Base-by-base conservation (phyloP, 2,329 filamentous ascomycete genomes). In the Sordariomycetes sp. region DNA sequence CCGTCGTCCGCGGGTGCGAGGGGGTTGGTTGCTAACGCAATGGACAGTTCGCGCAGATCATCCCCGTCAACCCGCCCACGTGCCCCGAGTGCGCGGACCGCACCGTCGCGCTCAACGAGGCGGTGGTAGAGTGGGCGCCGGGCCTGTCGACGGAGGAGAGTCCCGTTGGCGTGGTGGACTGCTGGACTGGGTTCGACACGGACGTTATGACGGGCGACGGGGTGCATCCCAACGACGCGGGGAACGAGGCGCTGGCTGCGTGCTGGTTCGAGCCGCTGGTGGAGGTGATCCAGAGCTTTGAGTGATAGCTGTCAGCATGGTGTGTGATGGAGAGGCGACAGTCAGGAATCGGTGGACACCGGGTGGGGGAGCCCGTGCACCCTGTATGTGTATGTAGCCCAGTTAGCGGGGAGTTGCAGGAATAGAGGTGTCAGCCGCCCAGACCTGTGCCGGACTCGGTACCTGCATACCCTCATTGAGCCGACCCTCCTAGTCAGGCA, bases 121-220 rank as follows among this genome's bases (percentile, higher is more conserved):
- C 65, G 5, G 68, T 72, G 25, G 61, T 65, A 0, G 61, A 56
- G 1, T 72, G 69, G 70, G 70, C 66, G 1, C 58, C 61, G 3
- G 57, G 54, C 1, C 61, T 64, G 54, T 68, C 61, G 20, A 65
- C 64, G 1, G 64, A 62, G 2, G 62, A 64, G 37, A 69, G 65
- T 32, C 67, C 68, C 3, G 64, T 72, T 40, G 62, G 55, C n/a
- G 66, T 70, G 4, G 70, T 71, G 1, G 69, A 72, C 55, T 66
- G 66, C 60, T 71, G 65, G 64, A 69, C 64, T 0, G 69, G 68
- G 2, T 72, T 70, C 57, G 61, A 65, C 51, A 62, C 64, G n/a
- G 60, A 63, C 1, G 63, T 58, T 14, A 64, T 68, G 57, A 68
- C 66, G 4, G 60, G 59, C 8, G 70, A 72, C 60, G 69, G 70